A percentile compares a stretch with the other conserved stretches of the same genome.
Conservation (phyloP, 2,329 filamentous ascomycete species). For the Talaromyces pinophilus region DNA sequence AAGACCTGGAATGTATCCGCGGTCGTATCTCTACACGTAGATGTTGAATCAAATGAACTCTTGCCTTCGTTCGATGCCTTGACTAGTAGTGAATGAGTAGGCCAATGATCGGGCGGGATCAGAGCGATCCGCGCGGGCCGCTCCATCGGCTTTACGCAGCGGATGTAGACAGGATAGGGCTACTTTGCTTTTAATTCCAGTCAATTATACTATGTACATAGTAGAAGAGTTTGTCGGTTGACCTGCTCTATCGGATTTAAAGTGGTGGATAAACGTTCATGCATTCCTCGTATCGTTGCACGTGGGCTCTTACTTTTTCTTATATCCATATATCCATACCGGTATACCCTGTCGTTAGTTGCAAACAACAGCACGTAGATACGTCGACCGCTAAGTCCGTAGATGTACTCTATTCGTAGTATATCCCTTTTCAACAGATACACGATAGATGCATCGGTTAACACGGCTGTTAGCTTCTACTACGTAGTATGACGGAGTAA, state of each 20-base stretch:
- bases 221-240: too few relatives aligned
- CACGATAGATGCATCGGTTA: not conserved
- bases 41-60: not conserved
- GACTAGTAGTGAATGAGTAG: too few relatives aligned
- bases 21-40: not conserved
- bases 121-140: conserved; percentile 5
- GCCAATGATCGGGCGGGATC: not conserved
- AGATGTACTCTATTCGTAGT: not conserved
- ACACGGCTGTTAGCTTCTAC: not conserved
- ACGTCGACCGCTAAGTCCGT: not conserved
- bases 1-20: not conserved
- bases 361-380: too few relatives aligned
- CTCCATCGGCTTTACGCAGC: not conserved
- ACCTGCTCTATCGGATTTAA: too few relatives aligned
- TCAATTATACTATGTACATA: too few relatives aligned
- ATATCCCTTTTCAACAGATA: too few relatives aligned
- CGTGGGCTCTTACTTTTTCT: not conserved
- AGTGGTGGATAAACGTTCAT: too few relatives aligned
- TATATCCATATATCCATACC: not conserved
- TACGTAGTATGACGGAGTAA: not conserved
- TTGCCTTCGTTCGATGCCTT: not conserved
- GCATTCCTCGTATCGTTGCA: not conserved
- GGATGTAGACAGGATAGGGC: not conserved
- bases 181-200: too few relatives aligned
- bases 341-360: too few relatives aligned